Base-by-base conservation (phyloP, 1,284 basidiomycete species). In the Trichosporon sp. region DNA sequence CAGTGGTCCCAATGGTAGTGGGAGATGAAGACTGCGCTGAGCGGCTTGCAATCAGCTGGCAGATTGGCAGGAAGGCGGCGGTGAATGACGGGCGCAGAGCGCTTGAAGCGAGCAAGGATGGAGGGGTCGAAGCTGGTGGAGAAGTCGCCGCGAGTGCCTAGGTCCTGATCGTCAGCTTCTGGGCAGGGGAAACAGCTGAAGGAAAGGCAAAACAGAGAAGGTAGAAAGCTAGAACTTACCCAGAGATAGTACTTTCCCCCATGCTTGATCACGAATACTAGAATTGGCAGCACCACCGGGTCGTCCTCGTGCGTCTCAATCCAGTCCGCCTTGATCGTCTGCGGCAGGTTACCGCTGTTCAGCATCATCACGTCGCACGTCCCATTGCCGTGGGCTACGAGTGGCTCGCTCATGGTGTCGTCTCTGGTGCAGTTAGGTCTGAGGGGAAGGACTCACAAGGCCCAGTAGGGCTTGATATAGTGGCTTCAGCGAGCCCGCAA, bases 1-100 rank as follows among this genome's bases (percentile, higher is more conserved):
- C 56, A 58, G 44, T 62, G 61, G 32, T 62, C 61, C 61, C 61
- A 62, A 32, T 62, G 61, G 32, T 36, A 62, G 61, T 62, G 61
- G 10, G 44, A 52, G 23, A 62, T 44, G 61, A 58, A 62, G n/a
- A 62, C 57, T 6, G 34, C 61, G 10, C 25, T 54, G 16, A 54
- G 7, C 13, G 57, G 61, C 21, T 16, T 11, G 16, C 46, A 33
- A 10, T 34, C 9, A 2, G 31, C 6, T 1, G 61, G 56, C 31
- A 63, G 33, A 4, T 37, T 46, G 19, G 16, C 7, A 16, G 61
- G 61, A 9, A 62, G 56, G 8, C 33, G 9, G 4, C 40, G 44
- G 32, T 37, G 61, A 27, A 52, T 23, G 3, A 21, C 33, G 11
- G 56, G 56, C 33, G 37, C 31, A 2, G 21, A 19, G 14, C 36